Evolutionary conservation across 805 yeast genomes (phyloP), one percentile per base, ranked within the genome.

Genomic region (Candida maesae): DNA sequence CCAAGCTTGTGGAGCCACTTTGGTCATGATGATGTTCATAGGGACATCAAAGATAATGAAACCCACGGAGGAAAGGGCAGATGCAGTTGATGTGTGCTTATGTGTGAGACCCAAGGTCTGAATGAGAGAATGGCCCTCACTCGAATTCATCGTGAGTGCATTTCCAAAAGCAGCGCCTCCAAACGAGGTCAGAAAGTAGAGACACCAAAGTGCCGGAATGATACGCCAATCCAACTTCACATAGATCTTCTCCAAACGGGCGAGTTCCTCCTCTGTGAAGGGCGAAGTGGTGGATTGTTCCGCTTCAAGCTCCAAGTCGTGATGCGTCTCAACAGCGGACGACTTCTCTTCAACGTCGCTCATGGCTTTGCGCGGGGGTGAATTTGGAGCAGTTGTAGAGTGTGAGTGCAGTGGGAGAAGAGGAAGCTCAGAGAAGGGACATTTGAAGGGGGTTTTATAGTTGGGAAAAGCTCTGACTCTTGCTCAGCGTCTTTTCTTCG

Each of bases 31-130:
- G 51, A 87, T 69, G 61, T 87, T 87, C 90, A 85, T 85, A 25
- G 96, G 96, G 26, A 87, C 79, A 61, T 87, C 95, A 56, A 87
- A 87, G 31, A 87, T 66, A 50, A 87, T 85, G 59, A 76, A 85
- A 5, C 90, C 95, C 14, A 87, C 95, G 53, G 78, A 85, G 66
- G 83, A 81, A 31, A 87, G 68, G 0, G 95, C 93, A 16, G 84
- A 78, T 3, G 95, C 95, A 2, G 82, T 75, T 3, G 90, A 76
- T 1, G 74, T 71, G 47, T 84, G 76, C 39, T 81, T 77, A 2
- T 79, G 16, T 1, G 72, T 67, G 42, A 84, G 66, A 1, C 66
- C 50, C 24, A 86, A 68, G 8, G 74, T 58, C 46, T 71, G 78
- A 1, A 54, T 53, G 42, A 85, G 61, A 0, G 93, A 82, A 52